Percentiles rank a stretch among this genome's conserved stretches.
Evolutionary conservation across 2,329 filamentous ascomycete genomes (phyloP).

Genomic region (Epichloe coenophiala): DNA sequence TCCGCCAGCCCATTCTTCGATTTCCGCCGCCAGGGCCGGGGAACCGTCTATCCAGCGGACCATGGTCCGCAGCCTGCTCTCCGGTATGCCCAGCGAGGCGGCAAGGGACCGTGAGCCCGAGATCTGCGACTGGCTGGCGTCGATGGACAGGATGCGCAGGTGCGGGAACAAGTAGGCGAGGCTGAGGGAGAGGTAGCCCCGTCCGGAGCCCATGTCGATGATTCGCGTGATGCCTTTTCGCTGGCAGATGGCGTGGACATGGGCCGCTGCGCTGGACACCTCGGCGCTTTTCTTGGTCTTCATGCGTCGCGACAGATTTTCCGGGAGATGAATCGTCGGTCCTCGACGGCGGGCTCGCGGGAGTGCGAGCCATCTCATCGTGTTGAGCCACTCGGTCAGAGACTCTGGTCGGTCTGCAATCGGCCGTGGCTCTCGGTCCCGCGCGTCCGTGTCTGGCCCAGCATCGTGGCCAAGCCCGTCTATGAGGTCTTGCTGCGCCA

Average conservation of each 20-base stretch:
- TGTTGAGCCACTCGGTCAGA: slow-evolving; percentile 12
- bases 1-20: slow-evolving; percentile 15
- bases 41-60: slow-evolving; percentile 17
- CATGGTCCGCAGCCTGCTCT: slow-evolving; percentile 11
- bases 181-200: slow-evolving; percentile 17
- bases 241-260: slow-evolving; percentile 13
- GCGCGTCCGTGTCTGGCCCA: background rate
- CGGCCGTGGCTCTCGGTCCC: background rate
- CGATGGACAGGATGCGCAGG: slow-evolving; percentile 16
- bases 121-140: slow-evolving; percentile 18
- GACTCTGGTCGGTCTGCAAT: slow-evolving; percentile 9
- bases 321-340: slow-evolving; percentile 9
- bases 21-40: slow-evolving; percentile 8
- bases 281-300: slow-evolving; percentile 19
- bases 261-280: slow-evolving; percentile 14
- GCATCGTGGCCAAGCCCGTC: slow-evolving; percentile 13
- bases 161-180: slow-evolving; percentile 16
- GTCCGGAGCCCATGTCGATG: slow-evolving; percentile 15
- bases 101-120: slow-evolving; percentile 14
- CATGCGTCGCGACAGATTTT: slow-evolving; percentile 13
- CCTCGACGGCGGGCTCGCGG: slow-evolving; percentile 11
- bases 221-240: slow-evolving; percentile 13
- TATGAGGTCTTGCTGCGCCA: slow-evolving; percentile 18
- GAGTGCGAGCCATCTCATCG: slow-evolving; percentile 12
- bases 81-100: slow-evolving; percentile 10